Base-by-base conservation (phyloP, 2,329 filamentous ascomycete genomes). In the Westerdykella aurantiaca region DNA sequence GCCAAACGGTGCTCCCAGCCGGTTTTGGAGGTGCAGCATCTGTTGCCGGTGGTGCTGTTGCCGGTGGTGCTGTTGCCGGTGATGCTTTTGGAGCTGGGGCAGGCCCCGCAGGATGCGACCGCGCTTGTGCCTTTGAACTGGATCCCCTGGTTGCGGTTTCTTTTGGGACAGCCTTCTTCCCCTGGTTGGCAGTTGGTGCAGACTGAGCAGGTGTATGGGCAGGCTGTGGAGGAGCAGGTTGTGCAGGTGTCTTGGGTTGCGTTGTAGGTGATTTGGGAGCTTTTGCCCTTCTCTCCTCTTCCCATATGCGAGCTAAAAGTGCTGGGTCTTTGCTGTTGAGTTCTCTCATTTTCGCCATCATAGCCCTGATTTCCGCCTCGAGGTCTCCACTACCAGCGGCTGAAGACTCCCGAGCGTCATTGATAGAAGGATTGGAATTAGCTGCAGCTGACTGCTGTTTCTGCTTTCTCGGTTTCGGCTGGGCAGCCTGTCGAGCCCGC, bases 321-420 rank as follows among this genome's bases (percentile, higher is more conserved):
- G 65, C 62, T 3, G 79, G 79, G 50, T 81, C 76, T 52, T 75
- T 74, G 21, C 64, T 63, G 46, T 79, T 78, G 46, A 78, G 72
- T 47, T 79, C 72, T 33, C 76, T 69, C 75, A 81, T 80, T 51
- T 75, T 78, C 31, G 75, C 71, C 61, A 80, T 76, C 70, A 80
- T 73, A 2, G 67, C 66, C 44, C 73, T 71, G 61, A 80, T 77
- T 52, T 79, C 72, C 2, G 63, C 59, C 47, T 76, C 76, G 39
- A 77, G 70, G 17, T 64, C 65, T 31, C 66, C 65, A 9, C 54
- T 53, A 14, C 37, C 13, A 2, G 48, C 48, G 6, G 52, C 54
- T 16, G 57, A 53, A 31, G 25, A 31, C 25, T 38, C 21, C 11
- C 10, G 25, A 3, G 38, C 33, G 4, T 40, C 31, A 37, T 11